Conservation (phyloP, 345 rosid species). For the Sisymbrium irio region DNA sequence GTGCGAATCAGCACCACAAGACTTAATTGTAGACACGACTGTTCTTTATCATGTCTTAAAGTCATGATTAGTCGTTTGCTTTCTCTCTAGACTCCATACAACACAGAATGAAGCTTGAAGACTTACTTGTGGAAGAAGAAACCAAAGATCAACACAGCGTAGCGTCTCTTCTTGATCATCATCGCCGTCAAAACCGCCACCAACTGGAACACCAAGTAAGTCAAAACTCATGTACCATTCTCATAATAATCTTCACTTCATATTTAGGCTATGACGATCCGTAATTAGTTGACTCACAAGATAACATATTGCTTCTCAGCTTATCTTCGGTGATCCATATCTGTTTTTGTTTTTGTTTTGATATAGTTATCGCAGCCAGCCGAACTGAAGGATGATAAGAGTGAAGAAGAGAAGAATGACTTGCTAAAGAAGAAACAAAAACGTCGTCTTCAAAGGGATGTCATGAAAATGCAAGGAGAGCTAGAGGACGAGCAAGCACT, state of each 20-base stretch:
- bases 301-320: too few species aligned
- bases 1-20: slow-evolving; percentile 16
- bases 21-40: slow-evolving; percentile 33
- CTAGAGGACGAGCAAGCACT: slow-evolving; percentile 57
- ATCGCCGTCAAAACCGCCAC: slow-evolving; percentile 16
- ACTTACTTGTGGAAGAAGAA: slow-evolving; percentile 57
- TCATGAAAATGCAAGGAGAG: slow-evolving; percentile 59
- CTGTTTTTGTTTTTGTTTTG: background rate
- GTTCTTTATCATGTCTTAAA: background rate
- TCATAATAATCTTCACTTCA: background rate
- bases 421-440: slow-evolving; percentile 57
- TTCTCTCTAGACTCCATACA: background rate
- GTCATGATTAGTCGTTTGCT: background rate
- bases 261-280: background rate
- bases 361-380: background rate
- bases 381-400: slow-evolving; percentile 8
- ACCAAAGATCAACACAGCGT: slow-evolving; percentile 34
- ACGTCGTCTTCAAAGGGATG: slow-evolving; percentile 12
- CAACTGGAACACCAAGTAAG: slow-evolving; percentile 16
- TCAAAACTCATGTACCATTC: background rate
- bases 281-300: background rate
- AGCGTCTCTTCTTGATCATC: slow-evolving; percentile 32
- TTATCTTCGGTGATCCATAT: background rate
- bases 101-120: slow-evolving; percentile 70
- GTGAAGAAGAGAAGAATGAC: slow-evolving; percentile 42